Evolutionary conservation across 495 filamentous ascomycete species (phyloP), one percentile per base, ranked within the genome.

Genomic region (Bathelium albidoporum): DNA sequence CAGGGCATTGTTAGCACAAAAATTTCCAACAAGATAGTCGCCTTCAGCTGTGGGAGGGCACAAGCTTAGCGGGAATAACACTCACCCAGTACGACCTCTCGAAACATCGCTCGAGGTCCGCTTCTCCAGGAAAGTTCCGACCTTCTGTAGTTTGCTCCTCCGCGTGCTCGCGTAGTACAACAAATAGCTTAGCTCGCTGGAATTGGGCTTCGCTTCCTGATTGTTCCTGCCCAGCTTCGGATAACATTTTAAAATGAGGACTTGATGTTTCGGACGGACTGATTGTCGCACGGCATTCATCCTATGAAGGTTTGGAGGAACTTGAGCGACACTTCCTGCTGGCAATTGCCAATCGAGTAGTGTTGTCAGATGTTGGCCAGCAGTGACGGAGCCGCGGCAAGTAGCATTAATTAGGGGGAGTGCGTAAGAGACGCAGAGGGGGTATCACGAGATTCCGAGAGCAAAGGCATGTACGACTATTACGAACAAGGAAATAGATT

Each of bases 131-230:
- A 95, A 97, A 69, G 83, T 83, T 72, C 89, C 89, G 58, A 97
- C 90, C 73, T 97, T 97, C 71, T 91, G 90, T 62, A 97, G 82
- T 82, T 96, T 97, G 75, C 88, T 91, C 63, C 89, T 83, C 60
- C 92, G 88, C 67, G 91, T 94, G 73, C 90, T 92, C 45, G 88
- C 89, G 81, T 97, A 96, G 81, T 93, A 97, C 31, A 96, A 84
- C 59, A 97, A 82, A 72, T 97, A 97, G 72, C 89, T 95, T 45
- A 97, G 85, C 78, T 97, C 92, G 75, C 89, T 94, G 52, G 89
- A 87, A 72, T 97, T 97, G 10, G 92, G 90, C 74, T 91, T 93
- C 63, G 95, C 89, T 66, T 95, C 89, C 71, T 87, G 83, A 55
- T 89, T 89, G 64, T 88, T 89, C 76, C 95, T 96, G 61, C 89